These are phyloP conservation scores for Parietichytrium sp. DNA, from an alignment of 108 stramenopile species.

Conservation along the genomic window DNA sequence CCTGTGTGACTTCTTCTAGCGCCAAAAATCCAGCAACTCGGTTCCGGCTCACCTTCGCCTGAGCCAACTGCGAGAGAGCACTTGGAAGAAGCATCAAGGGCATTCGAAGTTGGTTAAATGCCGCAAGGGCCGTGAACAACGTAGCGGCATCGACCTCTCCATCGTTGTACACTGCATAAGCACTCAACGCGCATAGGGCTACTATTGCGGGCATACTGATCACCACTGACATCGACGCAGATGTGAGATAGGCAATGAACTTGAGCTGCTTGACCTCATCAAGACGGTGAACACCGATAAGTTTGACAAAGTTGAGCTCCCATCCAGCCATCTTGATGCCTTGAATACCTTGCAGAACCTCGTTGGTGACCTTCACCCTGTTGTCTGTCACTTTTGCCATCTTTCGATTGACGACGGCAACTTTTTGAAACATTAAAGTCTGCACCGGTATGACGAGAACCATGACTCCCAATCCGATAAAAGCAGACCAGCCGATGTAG, in stretches of 20 bases:
- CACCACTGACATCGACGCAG: slow-evolving; percentile 45
- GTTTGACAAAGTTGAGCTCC: slow-evolving; percentile 72
- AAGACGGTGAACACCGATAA: slow-evolving; percentile 59
- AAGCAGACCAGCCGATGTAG: background rate
- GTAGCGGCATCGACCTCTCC: slow-evolving; percentile 69
- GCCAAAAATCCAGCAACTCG: slow-evolving; percentile 75
- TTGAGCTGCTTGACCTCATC: slow-evolving; percentile 60
- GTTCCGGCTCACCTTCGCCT: slow-evolving; percentile 75
- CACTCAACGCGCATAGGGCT: slow-evolving; percentile 78
- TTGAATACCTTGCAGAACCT: slow-evolving; percentile 81
- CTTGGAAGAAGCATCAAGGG: slow-evolving; percentile 86
- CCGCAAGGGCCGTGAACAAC: slow-evolving; percentile 77
- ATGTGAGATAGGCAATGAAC: slow-evolving; percentile 37
- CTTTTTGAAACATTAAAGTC: slow-evolving; percentile 23
- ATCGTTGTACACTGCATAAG: slow-evolving; percentile 68
- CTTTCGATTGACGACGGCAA: slow-evolving; percentile 68
- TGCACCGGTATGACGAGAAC: slow-evolving; percentile 12
- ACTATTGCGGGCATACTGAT: slow-evolving; percentile 70
- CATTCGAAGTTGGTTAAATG: slow-evolving; percentile 89
- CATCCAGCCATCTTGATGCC: slow-evolving; percentile 85
- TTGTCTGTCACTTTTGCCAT: slow-evolving; percentile 68
- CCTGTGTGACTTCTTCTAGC: slow-evolving; percentile 68
- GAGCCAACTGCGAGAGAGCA: slow-evolving; percentile 84
- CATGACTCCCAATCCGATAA: background rate
- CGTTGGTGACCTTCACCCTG: slow-evolving; percentile 78